These are phyloP conservation scores for Rosa chinensis DNA, from an alignment of 306 rosid genomes.

Conservation along the genomic window DNA sequence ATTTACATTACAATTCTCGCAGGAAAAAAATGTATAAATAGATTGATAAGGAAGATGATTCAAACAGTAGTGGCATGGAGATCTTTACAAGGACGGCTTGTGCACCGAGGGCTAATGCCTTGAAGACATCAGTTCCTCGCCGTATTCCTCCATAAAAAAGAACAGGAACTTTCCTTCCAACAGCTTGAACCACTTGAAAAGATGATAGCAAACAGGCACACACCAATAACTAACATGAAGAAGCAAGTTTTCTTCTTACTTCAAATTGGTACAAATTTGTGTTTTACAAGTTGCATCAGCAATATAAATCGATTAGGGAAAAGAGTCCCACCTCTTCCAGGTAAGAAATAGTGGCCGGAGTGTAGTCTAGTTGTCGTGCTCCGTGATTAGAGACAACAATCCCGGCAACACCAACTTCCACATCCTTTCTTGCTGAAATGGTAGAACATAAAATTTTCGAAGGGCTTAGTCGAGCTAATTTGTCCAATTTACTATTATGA, in stretches of 20 bases:
- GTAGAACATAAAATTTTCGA: not conserved
- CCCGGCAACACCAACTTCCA: conserved; percentile 38
- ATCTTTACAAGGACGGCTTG: conserved; percentile 61
- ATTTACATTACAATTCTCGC: not conserved
- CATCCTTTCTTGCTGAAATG: conserved; percentile 36
- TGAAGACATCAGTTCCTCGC: conserved; percentile 64
- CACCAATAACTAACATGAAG: not conserved
- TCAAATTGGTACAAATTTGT: not conserved
- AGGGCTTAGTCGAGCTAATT: not conserved
- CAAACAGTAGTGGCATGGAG: not conserved
- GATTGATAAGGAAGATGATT: not conserved
- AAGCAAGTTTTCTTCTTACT: not conserved
- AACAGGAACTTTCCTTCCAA: conserved; percentile 51
- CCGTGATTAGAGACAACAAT: conserved; percentile 51
- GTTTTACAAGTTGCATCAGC: not conserved
- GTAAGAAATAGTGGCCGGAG: conserved; percentile 42
- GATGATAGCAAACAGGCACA: not conserved
- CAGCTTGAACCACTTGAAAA: conserved; percentile 54
- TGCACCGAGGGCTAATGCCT: conserved; percentile 70
- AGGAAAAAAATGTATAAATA: not conserved
- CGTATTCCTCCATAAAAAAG: conserved; percentile 65
- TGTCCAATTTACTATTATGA: not conserved
- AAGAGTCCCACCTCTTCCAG: conserved; percentile 37
- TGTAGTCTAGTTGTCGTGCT: conserved; percentile 36
- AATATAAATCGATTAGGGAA: not conserved